A percentile compares a stretch with the other conserved stretches of the same genome.
Conservation (phyloP, 2,329 filamentous ascomycete species). For the Paramyrothecium roridum region DNA sequence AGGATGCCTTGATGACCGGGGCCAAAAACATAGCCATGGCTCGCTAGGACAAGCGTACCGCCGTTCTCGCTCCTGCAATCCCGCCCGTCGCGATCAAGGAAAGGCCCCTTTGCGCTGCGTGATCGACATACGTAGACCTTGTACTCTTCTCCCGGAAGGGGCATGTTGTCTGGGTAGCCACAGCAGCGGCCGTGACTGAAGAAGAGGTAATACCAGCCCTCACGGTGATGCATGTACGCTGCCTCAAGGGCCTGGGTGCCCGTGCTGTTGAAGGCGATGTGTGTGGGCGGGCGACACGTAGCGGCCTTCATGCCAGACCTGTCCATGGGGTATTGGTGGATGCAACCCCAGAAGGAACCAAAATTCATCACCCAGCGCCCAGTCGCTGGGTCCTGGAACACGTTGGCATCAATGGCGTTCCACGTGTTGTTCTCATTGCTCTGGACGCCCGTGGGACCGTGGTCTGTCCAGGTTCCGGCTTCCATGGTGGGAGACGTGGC, state of each 20-base stretch:
- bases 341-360: constrained; percentile 66
- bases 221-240: constrained; percentile 51
- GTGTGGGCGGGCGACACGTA: constrained; percentile 20
- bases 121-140: constrained; percentile 64
- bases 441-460: constrained; percentile 50
- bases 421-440: constrained; percentile 40
- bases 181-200: constrained; percentile 62
- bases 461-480: constrained; percentile 57
- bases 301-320: constrained; percentile 24
- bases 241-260: constrained; percentile 55
- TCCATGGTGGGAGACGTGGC: constrained; percentile 44
- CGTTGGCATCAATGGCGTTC: constrained; percentile 60
- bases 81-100: constrained; percentile 52
- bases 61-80: constrained; percentile 48
- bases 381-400: constrained; percentile 35
- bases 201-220: constrained; percentile 62
- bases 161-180: constrained; percentile 47
- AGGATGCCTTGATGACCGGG: constrained; percentile 10
- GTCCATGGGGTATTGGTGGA: constrained; percentile 56
- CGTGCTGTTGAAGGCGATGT: constrained; percentile 49
- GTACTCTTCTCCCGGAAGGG: constrained; percentile 59
- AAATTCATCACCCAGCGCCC: constrained; percentile 52
- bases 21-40: constrained; percentile 10
- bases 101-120: constrained; percentile 46
- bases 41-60: constrained; percentile 8